A percentile compares a stretch with the other conserved stretches of the same genome.
Evolutionary conservation across 2,329 filamentous ascomycete genomes (phyloP).

Genomic region (Claviceps sp.): DNA sequence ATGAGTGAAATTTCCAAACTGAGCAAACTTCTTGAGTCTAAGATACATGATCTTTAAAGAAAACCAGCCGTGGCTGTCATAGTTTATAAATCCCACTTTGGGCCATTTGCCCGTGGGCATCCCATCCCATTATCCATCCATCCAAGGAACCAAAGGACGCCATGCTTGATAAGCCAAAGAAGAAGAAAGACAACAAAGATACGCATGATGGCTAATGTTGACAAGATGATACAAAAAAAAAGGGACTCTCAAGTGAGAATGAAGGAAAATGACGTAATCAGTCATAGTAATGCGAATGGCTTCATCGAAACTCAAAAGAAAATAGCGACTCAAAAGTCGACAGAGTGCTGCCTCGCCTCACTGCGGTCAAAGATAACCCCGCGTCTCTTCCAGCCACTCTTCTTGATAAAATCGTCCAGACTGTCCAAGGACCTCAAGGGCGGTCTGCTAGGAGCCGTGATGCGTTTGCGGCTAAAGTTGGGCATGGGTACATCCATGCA

Average conservation of each 20-base stretch:
- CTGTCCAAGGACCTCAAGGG: constrained; percentile 24
- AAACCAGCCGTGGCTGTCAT: background rate
- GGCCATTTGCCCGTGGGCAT: background rate
- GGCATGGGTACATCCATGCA: constrained; percentile 15
- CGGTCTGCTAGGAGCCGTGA: constrained; percentile 19
- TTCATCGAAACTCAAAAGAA: background rate
- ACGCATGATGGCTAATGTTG: background rate
- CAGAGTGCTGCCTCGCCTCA: constrained; percentile 9
- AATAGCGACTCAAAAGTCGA: background rate
- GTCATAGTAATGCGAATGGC: background rate
- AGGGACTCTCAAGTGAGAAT: background rate
- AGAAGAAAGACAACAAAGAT: background rate
- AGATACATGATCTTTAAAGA: background rate
- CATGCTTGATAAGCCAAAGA: background rate
- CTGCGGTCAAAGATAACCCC: constrained; percentile 27
- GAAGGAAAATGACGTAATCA: background rate
- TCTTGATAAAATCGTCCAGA: constrained; percentile 29
- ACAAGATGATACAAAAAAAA: background rate
- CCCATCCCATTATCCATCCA: background rate
- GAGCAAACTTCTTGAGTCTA: background rate
- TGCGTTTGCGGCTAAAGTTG: constrained; percentile 23
- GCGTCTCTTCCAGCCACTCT: constrained; percentile 30
- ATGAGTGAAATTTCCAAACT: too few species aligned
- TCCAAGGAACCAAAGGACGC: background rate
- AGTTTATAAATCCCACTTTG: background rate